Base-by-base conservation (phyloP, 768 basidiomycete genomes). In the Tulasnella calospora region DNA sequence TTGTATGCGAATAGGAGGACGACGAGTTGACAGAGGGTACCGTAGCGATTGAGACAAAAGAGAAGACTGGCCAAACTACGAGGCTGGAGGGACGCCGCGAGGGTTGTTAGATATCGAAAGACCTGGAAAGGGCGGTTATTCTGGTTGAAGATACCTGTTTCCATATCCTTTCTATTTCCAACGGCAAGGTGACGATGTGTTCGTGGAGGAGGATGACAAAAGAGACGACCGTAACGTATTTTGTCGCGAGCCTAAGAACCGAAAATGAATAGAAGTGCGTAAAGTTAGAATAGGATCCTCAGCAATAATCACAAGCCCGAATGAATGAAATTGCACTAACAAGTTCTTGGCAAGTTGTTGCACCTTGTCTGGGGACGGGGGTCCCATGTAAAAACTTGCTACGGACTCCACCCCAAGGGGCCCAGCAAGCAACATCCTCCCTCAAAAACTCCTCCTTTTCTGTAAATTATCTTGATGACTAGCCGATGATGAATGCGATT, bases 101-200 rank as follows among this genome's bases (percentile, higher is more conserved):
- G 33, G 33, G 1, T 10, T 13, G 61, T 35, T 2, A 23, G 61
- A 33, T 1, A 7, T 13, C 3, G 33, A 67, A 27, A 33, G 30
- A 67, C 17, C 12, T 4, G 30, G 9, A 27, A 10, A 9, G 35
- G 30, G 17, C 30, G 33, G 10, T 30, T 35, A 35, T 17, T 35
- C 27, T 9, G 13, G 27, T 4, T 3, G 27, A 46, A 41, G 36
- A 27, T 72, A 72, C 71, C 71, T 72, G 71, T 40, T 72, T 72
- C 71, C 71, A 72, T 72, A 72, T 72, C 44, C 71, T 40, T 72
- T 72, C 71, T 8, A 72, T 46, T 30, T 72, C 71, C 44, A 40
- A 36, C 12, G 71, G 71, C 9, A 72, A 40, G 15, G 71, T 72
- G 36, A 40, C 21, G 71, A 72, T 30, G 44, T 72, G 71, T 40